These are phyloP conservation scores for Colletotrichum gigasporum DNA, from an alignment of 2,329 filamentous ascomycete genomes.

Conservation along the genomic window DNA sequence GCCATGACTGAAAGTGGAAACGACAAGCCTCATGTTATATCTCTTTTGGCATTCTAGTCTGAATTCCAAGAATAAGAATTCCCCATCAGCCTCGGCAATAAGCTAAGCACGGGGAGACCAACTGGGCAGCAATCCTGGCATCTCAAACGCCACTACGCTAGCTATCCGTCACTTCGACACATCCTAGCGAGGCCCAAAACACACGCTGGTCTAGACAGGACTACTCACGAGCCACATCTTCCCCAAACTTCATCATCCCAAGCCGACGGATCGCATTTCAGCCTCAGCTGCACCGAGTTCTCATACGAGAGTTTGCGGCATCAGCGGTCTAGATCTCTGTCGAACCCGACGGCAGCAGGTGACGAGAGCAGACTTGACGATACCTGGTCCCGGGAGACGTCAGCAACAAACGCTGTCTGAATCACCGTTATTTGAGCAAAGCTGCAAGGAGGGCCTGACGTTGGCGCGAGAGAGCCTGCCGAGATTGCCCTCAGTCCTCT, in stretches of 20 bases:
- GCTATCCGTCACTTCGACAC: not conserved
- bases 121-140: not conserved
- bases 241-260: constrained; percentile 9
- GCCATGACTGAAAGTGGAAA: not conserved
- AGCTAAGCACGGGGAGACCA: not conserved
- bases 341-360: not conserved
- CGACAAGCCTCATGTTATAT: not conserved
- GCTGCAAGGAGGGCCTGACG: not conserved
- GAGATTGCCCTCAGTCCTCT: not conserved
- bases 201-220: constrained; percentile 6
- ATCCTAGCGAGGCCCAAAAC: not conserved
- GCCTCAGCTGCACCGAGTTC: constrained; percentile 5
- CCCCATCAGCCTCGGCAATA: not conserved
- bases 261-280: constrained; percentile 1
- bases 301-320: constrained; percentile 2
- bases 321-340: constrained; percentile 6
- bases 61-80: not conserved
- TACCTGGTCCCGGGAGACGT: not conserved
- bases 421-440: not conserved
- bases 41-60: not conserved
- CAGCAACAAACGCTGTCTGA: not conserved
- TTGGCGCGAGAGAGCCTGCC: not conserved
- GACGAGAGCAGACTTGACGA: not conserved
- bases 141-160: constrained; percentile 11
- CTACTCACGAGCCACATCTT: constrained; percentile 25